A percentile compares a stretch with the other conserved stretches of the same genome.
Evolutionary conservation across 1,139 yeast species (phyloP).

Genomic region (Yamadazyma oceani): DNA sequence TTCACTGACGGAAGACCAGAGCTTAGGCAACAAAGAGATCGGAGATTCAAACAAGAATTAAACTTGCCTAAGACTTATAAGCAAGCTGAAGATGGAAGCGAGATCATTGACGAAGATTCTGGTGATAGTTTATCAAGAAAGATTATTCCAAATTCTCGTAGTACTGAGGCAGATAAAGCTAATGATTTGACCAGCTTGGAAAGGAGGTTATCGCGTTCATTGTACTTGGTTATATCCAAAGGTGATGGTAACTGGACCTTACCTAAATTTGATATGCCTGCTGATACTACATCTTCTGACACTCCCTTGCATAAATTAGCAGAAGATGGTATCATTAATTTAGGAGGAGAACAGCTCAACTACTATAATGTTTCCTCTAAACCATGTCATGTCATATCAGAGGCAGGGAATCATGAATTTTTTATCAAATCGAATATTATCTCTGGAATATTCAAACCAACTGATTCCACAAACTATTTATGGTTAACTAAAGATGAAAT

Average conservation of each 20-base stretch:
- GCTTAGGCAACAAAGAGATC: constrained; percentile 82
- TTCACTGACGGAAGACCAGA: constrained; percentile 86
- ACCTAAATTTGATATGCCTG: constrained; percentile 58
- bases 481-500: constrained; percentile 90
- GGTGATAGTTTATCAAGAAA: constrained; percentile 64
- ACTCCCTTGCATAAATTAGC: constrained; percentile 72
- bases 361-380: constrained; percentile 88
- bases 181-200: constrained; percentile 70
- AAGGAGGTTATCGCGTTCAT: constrained; percentile 74
- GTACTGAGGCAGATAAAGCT: constrained; percentile 70
- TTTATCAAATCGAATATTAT: constrained; percentile 85
- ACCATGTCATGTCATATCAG: constrained; percentile 68
- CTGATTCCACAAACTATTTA: constrained; percentile 44
- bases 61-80: constrained; percentile 61
- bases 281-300: constrained; percentile 18
- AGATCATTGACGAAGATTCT: constrained; percentile 35
- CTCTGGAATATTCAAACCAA: constrained; percentile 76
- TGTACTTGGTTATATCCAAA: constrained; percentile 65
- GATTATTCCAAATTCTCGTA: constrained; percentile 68
- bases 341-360: constrained; percentile 78
- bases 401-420: constrained; percentile 49
- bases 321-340: constrained; percentile 63
- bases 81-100: constrained; percentile 40
- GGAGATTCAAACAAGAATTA: constrained; percentile 77
- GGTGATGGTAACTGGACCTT: constrained; percentile 64